phyloP scores from a whole-genome alignment of 768 basidiomycete genomes.

The Termitomyces sp. region DNA sequence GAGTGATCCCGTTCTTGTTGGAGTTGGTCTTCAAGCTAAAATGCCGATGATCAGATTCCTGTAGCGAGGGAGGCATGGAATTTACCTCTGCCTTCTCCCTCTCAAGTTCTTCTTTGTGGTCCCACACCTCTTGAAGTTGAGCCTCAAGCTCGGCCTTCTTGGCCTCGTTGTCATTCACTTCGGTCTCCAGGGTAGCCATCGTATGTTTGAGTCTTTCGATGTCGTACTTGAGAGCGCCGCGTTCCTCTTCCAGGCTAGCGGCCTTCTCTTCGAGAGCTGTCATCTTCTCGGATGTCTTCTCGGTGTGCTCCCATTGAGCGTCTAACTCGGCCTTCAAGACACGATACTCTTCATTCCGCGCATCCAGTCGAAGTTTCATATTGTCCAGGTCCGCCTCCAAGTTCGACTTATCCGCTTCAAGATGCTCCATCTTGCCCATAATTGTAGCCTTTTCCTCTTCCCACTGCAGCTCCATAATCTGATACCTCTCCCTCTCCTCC shows the following conservation, averaged over 20 bases:
- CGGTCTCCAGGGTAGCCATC: constrained; percentile 47
- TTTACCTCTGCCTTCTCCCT: constrained; percentile 55
- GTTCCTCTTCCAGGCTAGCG: constrained; percentile 36
- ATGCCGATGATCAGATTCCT: neutral
- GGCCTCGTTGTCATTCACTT: constrained; percentile 58
- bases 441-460: constrained; percentile 52
- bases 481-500: constrained; percentile 38
- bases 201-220: constrained; percentile 41
- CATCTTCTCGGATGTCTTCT: constrained; percentile 50
- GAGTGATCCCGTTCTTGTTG: constrained; percentile 52
- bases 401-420: constrained; percentile 42
- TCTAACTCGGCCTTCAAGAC: constrained; percentile 64
- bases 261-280: constrained; percentile 37
- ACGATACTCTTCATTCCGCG: constrained; percentile 42
- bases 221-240: constrained; percentile 38
- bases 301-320: constrained; percentile 69
- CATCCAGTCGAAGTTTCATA: constrained; percentile 36
- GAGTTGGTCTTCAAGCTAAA: constrained; percentile 54
- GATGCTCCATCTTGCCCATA: constrained; percentile 36
- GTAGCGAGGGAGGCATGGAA: constrained; percentile 1
- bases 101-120: constrained; percentile 52
- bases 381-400: constrained; percentile 45
- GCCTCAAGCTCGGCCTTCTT: constrained; percentile 53
- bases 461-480: constrained; percentile 42
- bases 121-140: constrained; percentile 53